Base-by-base conservation (phyloP, 495 filamentous ascomycete species). In the Penicillium angulare region DNA sequence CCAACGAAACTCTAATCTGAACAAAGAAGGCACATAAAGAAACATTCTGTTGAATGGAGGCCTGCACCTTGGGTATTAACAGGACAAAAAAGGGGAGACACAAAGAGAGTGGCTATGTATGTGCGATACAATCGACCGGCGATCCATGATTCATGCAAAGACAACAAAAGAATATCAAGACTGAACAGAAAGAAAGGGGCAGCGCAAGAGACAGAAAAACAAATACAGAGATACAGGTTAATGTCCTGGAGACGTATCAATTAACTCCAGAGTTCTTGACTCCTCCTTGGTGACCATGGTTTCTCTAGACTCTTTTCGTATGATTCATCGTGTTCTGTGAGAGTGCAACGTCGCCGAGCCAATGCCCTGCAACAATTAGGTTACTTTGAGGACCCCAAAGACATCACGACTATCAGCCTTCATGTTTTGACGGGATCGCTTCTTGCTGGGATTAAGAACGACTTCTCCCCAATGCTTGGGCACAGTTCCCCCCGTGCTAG, bases 391-490 rank as follows among this genome's bases (percentile, higher is more conserved):
- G 23, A 77, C 74, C 5, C 67, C 74, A 50, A 77, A 77, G n/a
- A 77, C 69, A 55, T 77, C 74, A 5, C 63, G 65, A 21, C 44
- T 52, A 15, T 62, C 58, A 2, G 58, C 35, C 20, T 61, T 65
- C 41, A 65, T 61, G 32, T 66, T 59, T 0, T 60, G 59, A 20
- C 64, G 60, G 31, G 71, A 68, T 10, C 58, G 57, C 50, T 68
- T 72, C 50, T 71, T 72, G 39, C 64, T 65, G 17, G 73, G 64
- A 33, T 75, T 74, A 40, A 77, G 63, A 6, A 77, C 66, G 2
- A 77, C 74, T 53, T 77, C 74, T 9, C 74, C 72, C 74, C 74
- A 77, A 42, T 75, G 70, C 52, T 74, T 75, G 0, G 74, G 69
- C 2, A 69, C 69, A 3, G 66, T 57, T 17, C 61, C 63, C n/a